Base-by-base conservation (phyloP, 257 asterid genomes). In the Scutellaria barbata region DNA sequence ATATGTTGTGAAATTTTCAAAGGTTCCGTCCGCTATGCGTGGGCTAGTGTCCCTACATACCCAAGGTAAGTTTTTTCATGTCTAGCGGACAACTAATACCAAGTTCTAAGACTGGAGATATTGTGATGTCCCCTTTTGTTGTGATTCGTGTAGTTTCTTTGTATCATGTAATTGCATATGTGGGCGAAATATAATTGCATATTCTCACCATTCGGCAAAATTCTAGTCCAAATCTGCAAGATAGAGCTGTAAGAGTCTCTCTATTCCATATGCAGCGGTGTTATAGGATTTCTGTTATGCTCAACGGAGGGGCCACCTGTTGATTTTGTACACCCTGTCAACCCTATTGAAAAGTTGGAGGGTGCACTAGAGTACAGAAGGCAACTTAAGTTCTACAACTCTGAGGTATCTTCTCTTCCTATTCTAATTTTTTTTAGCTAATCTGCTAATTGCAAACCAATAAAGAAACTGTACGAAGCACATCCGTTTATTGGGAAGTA, bases 21-120 rank as follows among this genome's bases (percentile, higher is more conserved):
- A 81, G 98, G 99, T 57, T 85, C 97, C 18, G 97, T 92, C 65
- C 88, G 80, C 65, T 95, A 95, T 77, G 99, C 99, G 6, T 95
- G 98, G 99, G 77, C 97, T 37, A 92, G 80, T 69, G 99, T 95
- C 60, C 99, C 99, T 69, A 89, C 98, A 48, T 95, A 95, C 81
- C 99, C 99, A 33, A 95, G 98, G 99, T 91, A 80, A 62, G 41
- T 16, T 72, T 11, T 8, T 41, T 11, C 14, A 35, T 37, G 5
- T 10, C 7, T 41, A 10, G 6, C 39, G 5, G 3, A 30, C 60
- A 56, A 57, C 33, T 59, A 13, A 13, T 30, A 39, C 13, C 6
- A 71, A 45, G 10, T 8, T 22, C 39, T 18, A 2, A 22, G 25
- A 22, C 25, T 22, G 25, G 1, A 22, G 25, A 22, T 30, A 30